phyloP scores from a whole-genome alignment of 768 basidiomycete genomes.

The Fomitopsis pulvina region DNA sequence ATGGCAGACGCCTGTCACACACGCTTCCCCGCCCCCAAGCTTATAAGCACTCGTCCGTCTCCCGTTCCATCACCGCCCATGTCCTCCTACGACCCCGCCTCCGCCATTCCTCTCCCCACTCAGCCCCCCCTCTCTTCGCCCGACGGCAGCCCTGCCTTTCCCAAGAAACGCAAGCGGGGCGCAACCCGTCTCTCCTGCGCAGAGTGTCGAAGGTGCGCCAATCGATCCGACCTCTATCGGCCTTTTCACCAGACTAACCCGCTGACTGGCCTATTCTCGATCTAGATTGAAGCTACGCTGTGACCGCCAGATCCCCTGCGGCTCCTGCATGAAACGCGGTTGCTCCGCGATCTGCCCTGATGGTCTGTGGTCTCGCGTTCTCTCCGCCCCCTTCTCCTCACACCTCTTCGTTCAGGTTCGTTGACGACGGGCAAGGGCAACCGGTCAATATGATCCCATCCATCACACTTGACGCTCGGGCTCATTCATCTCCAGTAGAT shows the following conservation, averaged over 20 bases:
- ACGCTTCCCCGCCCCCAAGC: not conserved
- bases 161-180: constrained; percentile 50
- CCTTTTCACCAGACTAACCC: not conserved
- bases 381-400: constrained; percentile 1
- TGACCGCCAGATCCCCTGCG: constrained; percentile 71
- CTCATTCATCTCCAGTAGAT: constrained; percentile 34
- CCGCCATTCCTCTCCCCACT: constrained; percentile 4
- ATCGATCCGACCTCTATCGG: constrained; percentile 4
- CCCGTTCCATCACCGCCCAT: constrained; percentile 8
- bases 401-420: constrained; percentile 42
- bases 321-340: constrained; percentile 75
- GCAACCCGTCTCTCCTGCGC: constrained; percentile 76
- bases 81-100: not conserved
- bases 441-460: constrained; percentile 39
- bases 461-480: not conserved
- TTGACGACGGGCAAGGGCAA: constrained; percentile 80
- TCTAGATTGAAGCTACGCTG: constrained; percentile 62
- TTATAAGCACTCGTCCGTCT: constrained; percentile 11
- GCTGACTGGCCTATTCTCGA: not conserved
- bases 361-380: constrained; percentile 32
- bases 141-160: constrained; percentile 20
- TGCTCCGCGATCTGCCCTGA: constrained; percentile 82
- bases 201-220: constrained; percentile 65
- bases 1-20: not conserved
- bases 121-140: constrained; percentile 8